These are phyloP conservation scores for Scopulariopsis brevicaulis DNA, from an alignment of 2,329 filamentous ascomycete genomes.

Conservation along the genomic window DNA sequence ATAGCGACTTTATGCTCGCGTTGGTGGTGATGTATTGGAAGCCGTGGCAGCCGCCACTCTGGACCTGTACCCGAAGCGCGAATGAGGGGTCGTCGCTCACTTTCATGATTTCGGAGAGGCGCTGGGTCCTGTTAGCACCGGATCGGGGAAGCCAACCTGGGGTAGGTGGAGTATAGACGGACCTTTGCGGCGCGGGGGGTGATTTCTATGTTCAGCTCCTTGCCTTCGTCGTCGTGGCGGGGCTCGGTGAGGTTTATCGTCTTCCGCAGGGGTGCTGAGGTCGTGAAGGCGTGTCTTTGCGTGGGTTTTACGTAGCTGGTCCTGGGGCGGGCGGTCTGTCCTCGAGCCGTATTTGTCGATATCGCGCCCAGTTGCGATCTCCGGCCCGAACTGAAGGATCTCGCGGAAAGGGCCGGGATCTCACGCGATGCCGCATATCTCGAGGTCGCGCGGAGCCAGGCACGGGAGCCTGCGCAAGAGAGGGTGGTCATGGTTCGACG, in stretches of 20 bases:
- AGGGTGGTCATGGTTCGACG: neutral
- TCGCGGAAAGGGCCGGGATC: neutral
- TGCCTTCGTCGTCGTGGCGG: slow-evolving; percentile 68
- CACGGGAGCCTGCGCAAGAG: slow-evolving; percentile 3
- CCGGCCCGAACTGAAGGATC: neutral
- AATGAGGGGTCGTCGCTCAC: slow-evolving; percentile 66
- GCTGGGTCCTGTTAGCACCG: slow-evolving; percentile 25
- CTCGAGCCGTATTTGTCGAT: neutral
- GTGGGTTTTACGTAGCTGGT: neutral
- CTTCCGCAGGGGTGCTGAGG: slow-evolving; percentile 20
- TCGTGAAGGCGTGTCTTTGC: slow-evolving; percentile 20
- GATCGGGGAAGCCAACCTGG: neutral
- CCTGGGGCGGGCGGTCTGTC: neutral
- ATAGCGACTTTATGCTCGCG: slow-evolving; percentile 34
- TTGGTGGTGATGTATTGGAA: slow-evolving; percentile 96
- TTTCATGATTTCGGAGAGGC: slow-evolving; percentile 65
- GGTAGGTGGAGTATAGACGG: slow-evolving; percentile 12
- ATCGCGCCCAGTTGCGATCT: neutral
- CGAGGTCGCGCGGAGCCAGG: neutral
- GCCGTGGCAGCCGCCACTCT: slow-evolving; percentile 90
- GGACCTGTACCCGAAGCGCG: slow-evolving; percentile 83
- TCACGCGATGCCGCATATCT: neutral
- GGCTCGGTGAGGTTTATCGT: slow-evolving; percentile 56
- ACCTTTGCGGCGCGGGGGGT: slow-evolving; percentile 74
- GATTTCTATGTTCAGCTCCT: slow-evolving; percentile 74